These are phyloP conservation scores for Apiospora malaysiana DNA, from an alignment of 2,329 filamentous ascomycete genomes.

Conservation along the genomic window DNA sequence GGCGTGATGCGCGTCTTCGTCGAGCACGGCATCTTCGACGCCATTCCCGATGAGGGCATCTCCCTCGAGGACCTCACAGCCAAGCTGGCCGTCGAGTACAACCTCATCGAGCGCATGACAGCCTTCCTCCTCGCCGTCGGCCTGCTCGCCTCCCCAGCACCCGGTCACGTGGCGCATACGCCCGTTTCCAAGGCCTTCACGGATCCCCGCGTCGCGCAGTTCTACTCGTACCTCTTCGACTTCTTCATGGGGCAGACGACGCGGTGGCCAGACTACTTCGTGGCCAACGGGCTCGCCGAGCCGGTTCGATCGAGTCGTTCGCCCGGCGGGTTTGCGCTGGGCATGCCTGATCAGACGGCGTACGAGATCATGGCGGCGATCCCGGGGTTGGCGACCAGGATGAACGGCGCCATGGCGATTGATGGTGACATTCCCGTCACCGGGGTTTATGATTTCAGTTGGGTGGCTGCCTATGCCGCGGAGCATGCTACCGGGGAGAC, in stretches of 20 bases:
- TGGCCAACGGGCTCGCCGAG: slow-evolving; percentile 17
- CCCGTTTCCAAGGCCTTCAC: not conserved
- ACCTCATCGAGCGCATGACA: slow-evolving; percentile 21
- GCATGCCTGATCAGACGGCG: slow-evolving; percentile 16
- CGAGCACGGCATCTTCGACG: slow-evolving; percentile 22
- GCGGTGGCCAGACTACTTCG: slow-evolving; percentile 21
- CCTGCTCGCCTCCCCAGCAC: slow-evolving; percentile 8
- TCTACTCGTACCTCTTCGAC: slow-evolving; percentile 20
- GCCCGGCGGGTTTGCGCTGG: slow-evolving; percentile 14
- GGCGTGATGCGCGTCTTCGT: slow-evolving; percentile 19
- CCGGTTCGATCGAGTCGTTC: not conserved
- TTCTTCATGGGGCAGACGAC: slow-evolving; percentile 21
- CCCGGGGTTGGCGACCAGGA: slow-evolving; percentile 4
- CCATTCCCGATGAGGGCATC: slow-evolving; percentile 18
- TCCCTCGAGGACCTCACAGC: slow-evolving; percentile 9
- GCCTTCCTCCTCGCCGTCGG: slow-evolving; percentile 15
- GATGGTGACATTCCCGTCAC: slow-evolving; percentile 10
- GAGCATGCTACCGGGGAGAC: not conserved
- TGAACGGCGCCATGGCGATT: slow-evolving; percentile 7
- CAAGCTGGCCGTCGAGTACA: slow-evolving; percentile 2
- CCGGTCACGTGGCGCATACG: slow-evolving; percentile 10
- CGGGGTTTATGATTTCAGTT: slow-evolving; percentile 16
- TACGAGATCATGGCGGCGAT: slow-evolving; percentile 18
- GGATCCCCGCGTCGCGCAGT: slow-evolving; percentile 3
- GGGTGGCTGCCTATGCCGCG: slow-evolving; percentile 19